Conservation (phyloP, 202 grass and related monocot genomes). For the Saccharum hybrid region DNA sequence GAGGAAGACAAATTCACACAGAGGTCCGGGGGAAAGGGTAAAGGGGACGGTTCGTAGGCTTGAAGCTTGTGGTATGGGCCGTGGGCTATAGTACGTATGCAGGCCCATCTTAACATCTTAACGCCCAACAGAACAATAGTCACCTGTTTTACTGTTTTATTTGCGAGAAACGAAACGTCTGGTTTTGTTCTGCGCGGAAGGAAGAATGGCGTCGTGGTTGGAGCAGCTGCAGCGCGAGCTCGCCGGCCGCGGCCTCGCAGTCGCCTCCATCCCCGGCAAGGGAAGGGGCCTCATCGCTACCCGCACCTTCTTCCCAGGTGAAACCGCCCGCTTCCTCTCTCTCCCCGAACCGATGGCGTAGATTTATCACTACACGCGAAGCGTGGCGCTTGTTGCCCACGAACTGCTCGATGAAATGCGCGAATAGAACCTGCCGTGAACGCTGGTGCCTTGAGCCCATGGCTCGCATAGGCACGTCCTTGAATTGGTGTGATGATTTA, state of each 20-base stretch:
- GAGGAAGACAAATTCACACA: background rate
- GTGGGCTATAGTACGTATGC: background rate
- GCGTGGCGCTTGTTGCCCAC: background rate
- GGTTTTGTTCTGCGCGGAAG: background rate
- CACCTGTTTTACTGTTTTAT: too few relatives aligned
- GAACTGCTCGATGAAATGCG: slow-evolving; percentile 61
- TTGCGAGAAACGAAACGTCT: too few relatives aligned
- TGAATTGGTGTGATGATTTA: background rate
- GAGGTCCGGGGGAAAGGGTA: background rate
- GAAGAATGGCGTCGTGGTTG: slow-evolving; percentile 54
- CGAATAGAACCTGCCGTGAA: background rate
- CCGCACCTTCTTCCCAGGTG: slow-evolving; percentile 70
- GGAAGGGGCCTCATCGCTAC: slow-evolving; percentile 63
- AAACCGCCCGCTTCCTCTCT: background rate
- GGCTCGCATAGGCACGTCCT: background rate
- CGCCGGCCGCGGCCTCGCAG: slow-evolving; percentile 52
- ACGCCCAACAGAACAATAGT: background rate
- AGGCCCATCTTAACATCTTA: background rate
- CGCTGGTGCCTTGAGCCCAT: background rate
- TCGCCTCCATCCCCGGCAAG: slow-evolving; percentile 64
- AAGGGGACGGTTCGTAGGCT: background rate
- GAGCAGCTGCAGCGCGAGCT: slow-evolving; percentile 71
- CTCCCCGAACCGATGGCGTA: background rate
- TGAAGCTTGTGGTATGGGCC: background rate
- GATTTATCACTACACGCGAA: background rate